These are phyloP conservation scores for Rossbeevera mucosa DNA, from an alignment of 768 basidiomycete species.

Conservation along the genomic window DNA sequence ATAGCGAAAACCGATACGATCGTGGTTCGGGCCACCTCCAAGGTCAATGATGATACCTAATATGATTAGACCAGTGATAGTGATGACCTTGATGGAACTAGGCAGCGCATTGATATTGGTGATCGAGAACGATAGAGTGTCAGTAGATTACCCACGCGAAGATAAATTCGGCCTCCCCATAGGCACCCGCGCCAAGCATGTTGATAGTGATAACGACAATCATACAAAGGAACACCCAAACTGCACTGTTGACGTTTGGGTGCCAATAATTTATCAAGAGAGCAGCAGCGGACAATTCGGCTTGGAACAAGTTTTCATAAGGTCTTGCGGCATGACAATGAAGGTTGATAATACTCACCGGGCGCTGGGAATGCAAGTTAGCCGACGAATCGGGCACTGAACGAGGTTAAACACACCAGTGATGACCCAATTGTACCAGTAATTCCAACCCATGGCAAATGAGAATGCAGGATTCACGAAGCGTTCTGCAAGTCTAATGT, in stretches of 20 bases:
- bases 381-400: background rate
- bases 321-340: background rate
- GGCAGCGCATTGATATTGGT: background rate
- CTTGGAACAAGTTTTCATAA: conserved; percentile 14
- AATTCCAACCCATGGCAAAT: conserved; percentile 51
- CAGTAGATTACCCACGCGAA: conserved; percentile 51
- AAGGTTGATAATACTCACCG: conserved; percentile 12
- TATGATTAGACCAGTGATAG: conserved; percentile 68
- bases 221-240: conserved; percentile 76
- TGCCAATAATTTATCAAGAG: conserved; percentile 80
- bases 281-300: conserved; percentile 44
- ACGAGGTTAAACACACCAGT: conserved; percentile 9
- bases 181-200: conserved; percentile 68
- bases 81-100: conserved; percentile 81
- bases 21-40: conserved; percentile 82
- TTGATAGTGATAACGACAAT: conserved; percentile 75
- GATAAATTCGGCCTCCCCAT: conserved; percentile 82
- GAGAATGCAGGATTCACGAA: conserved; percentile 77
- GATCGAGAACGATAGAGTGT: background rate
- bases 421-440: conserved; percentile 39
- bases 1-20: conserved; percentile 56
- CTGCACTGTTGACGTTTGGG: conserved; percentile 52
- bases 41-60: conserved; percentile 73
- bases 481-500: conserved; percentile 76
- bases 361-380: conserved; percentile 17